These are phyloP conservation scores for Ustilago tritici DNA, from an alignment of 1,284 basidiomycete species.

Conservation along the genomic window DNA sequence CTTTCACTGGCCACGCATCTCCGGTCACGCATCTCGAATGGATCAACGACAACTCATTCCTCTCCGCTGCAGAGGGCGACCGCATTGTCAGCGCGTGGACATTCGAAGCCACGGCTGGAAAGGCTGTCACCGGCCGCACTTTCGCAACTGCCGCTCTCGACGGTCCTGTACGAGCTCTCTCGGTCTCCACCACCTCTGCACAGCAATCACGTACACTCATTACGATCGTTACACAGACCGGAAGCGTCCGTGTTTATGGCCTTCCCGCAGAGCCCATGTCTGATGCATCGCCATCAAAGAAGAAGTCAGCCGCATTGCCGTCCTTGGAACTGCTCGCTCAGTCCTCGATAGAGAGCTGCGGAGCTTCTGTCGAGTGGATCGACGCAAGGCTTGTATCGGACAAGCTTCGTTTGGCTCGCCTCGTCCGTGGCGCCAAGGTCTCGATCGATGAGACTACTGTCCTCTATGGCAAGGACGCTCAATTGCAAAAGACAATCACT, in stretches of 20 bases:
- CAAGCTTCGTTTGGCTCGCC: constrained; percentile 52
- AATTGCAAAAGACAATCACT: constrained; percentile 30
- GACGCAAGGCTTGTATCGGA: constrained; percentile 48
- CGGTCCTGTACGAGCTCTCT: constrained; percentile 67
- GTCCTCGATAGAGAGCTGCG: constrained; percentile 22
- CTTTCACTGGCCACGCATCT: constrained; percentile 62
- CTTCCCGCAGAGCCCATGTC: constrained; percentile 53
- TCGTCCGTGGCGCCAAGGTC: constrained; percentile 61
- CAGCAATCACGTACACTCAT: constrained; percentile 67
- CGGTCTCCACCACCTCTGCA: constrained; percentile 41
- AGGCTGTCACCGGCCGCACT: constrained; percentile 33
- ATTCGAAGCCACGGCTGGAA: constrained; percentile 65
- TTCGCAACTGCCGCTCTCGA: constrained; percentile 69
- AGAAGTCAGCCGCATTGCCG: constrained; percentile 47
- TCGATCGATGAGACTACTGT: constrained; percentile 55
- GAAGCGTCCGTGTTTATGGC: constrained; percentile 60
- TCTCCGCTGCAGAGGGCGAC: constrained; percentile 80
- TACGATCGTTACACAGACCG: constrained; percentile 69
- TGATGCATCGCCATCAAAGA: constrained; percentile 45
- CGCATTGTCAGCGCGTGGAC: constrained; percentile 80
- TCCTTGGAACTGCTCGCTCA: constrained; percentile 36
- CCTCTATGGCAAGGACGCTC: constrained; percentile 33
- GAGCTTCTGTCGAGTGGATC: constrained; percentile 37
- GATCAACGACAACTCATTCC: constrained; percentile 71
- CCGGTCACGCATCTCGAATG: constrained; percentile 62